phyloP scores from a whole-genome alignment of 148 eudicot species.

The Fallopia convolvulus region DNA sequence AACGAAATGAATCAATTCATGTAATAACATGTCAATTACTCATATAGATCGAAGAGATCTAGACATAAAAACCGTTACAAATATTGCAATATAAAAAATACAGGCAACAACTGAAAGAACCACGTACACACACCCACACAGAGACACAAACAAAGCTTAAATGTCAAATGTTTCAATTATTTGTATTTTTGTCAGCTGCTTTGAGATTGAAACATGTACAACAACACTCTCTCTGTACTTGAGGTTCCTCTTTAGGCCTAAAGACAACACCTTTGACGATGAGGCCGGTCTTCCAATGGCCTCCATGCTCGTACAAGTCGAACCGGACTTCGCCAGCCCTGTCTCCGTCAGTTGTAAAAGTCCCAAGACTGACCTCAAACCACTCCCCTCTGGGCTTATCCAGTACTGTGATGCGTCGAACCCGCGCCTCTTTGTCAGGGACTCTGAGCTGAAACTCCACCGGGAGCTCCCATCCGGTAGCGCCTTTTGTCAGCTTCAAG shows the following conservation, averaged over 20 bases:
- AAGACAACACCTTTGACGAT: constrained; percentile 18
- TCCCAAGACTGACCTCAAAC: constrained; percentile 25
- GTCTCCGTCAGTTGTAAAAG: constrained; percentile 6
- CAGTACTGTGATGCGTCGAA: constrained; percentile 19
- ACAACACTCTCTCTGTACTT: neutral
- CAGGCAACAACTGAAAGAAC: too few species aligned
- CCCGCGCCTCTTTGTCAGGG: constrained; percentile 14
- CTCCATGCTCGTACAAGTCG: constrained; percentile 25
- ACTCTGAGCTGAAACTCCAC: constrained; percentile 11
- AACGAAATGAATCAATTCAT: too few species aligned
- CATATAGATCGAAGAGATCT: too few species aligned
- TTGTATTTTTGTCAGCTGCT: too few species aligned
- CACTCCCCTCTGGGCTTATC: constrained; percentile 26
- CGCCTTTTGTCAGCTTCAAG: constrained; percentile 25
- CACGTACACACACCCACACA: too few species aligned
- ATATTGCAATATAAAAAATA: too few species aligned
- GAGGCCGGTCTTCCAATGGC: constrained; percentile 29
- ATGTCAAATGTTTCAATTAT: too few species aligned
- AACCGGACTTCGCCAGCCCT: constrained; percentile 19
- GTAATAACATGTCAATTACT: too few species aligned
- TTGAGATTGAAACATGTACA: too few species aligned
- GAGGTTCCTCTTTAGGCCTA: constrained; percentile 12
- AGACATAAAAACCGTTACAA: too few species aligned
- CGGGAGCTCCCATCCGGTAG: constrained; percentile 30
- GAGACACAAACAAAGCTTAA: too few species aligned